Conservation (phyloP, 1,284 basidiomycete species). For the Agaricales sp. region DNA sequence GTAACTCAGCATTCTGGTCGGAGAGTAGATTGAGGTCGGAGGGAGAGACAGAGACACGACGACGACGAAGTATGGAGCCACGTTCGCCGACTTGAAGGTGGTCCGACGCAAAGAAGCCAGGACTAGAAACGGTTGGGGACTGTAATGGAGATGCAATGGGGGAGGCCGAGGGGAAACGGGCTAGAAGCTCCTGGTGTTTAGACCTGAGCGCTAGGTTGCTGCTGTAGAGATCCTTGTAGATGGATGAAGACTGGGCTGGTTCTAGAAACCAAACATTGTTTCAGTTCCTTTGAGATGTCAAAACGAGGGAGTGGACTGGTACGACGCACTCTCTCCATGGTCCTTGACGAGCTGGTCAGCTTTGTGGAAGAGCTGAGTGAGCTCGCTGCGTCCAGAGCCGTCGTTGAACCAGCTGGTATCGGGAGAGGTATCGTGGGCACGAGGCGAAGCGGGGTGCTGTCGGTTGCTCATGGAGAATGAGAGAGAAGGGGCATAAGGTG, state of each 20-base stretch:
- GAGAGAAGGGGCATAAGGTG: constrained; percentile 35
- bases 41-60: constrained; percentile 54
- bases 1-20: constrained; percentile 74
- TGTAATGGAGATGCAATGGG: constrained; percentile 24
- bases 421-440: constrained; percentile 11
- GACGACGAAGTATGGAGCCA: constrained; percentile 26
- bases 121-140: constrained; percentile 17
- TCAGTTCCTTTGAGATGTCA: constrained; percentile 3
- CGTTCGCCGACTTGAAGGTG: constrained; percentile 13
- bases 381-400: constrained; percentile 56
- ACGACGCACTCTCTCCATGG: constrained; percentile 56
- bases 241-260: constrained; percentile 53
- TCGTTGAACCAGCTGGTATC: constrained; percentile 36
- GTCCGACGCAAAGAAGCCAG: constrained; percentile 12
- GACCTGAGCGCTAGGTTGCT: constrained; percentile 58
- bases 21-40: constrained; percentile 60
- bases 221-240: constrained; percentile 59
- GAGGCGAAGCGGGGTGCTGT: constrained; percentile 10
- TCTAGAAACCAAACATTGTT: constrained; percentile 32
- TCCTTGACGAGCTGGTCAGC: constrained; percentile 68
- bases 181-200: constrained; percentile 56
- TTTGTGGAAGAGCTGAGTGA: constrained; percentile 53
- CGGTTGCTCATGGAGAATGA: constrained; percentile 9
- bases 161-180: constrained; percentile 41
- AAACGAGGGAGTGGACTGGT: constrained; percentile 7